phyloP scores from a whole-genome alignment of 2,329 filamentous ascomycete genomes.

The Coniochaeta prunicola region DNA sequence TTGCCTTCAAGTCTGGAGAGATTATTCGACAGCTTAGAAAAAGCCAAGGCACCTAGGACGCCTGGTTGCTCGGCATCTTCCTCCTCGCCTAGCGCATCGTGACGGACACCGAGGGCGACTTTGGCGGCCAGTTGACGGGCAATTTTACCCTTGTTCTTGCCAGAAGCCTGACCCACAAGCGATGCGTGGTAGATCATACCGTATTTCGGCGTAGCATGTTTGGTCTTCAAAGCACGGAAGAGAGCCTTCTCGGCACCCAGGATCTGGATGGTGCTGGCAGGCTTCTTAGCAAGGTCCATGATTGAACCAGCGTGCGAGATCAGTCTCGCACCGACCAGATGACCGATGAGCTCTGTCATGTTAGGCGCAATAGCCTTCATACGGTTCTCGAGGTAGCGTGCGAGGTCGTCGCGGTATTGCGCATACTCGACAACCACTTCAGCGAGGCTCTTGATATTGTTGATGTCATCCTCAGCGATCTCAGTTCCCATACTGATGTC shows the following conservation, averaged over 20 bases:
- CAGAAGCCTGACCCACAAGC: slow-evolving; percentile 91
- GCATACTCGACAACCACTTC: slow-evolving; percentile 91
- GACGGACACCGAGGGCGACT: slow-evolving; percentile 84
- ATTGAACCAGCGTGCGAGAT: slow-evolving; percentile 93
- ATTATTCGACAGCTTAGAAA: slow-evolving; percentile 68
- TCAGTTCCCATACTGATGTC: slow-evolving; percentile 99
- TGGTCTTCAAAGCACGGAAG: slow-evolving; percentile 97
- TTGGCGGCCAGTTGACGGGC: slow-evolving; percentile 93
- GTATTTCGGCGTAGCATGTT: slow-evolving; percentile 98
- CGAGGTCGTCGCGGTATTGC: slow-evolving; percentile 82
- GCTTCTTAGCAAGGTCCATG: slow-evolving; percentile 89
- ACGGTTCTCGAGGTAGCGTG: slow-evolving; percentile 80
- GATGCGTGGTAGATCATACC: slow-evolving; percentile 90
- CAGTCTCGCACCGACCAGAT: slow-evolving; percentile 86
- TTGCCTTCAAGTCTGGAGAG: slow-evolving; percentile 82
- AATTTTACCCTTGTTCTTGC: slow-evolving; percentile 99
- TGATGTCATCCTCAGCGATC: slow-evolving; percentile 84
- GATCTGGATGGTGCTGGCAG: slow-evolving; percentile 94
- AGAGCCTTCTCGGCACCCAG: slow-evolving; percentile 97
- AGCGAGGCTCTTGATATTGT: slow-evolving; percentile 85
- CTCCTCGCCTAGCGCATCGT: slow-evolving; percentile 81
- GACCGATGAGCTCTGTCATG: slow-evolving; percentile 85
- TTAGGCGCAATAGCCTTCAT: slow-evolving; percentile 98
- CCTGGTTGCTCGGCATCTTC: slow-evolving; percentile 77
- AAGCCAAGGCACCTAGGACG: slow-evolving; percentile 66